Base-by-base conservation (phyloP, 371 early-diverging fungal genomes). In the Rhizomucor pusillus region DNA sequence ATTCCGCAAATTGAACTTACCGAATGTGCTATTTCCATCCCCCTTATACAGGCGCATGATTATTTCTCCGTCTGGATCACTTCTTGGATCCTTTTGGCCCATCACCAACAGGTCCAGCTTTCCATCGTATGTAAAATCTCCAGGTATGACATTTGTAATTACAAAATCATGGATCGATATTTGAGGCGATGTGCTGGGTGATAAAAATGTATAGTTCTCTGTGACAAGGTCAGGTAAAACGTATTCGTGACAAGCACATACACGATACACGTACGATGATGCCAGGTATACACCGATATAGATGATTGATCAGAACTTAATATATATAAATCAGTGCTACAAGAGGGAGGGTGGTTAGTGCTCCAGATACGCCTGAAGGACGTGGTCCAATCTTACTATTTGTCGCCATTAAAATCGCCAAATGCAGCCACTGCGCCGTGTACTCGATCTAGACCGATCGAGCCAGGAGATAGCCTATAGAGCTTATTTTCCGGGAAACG, bases 71-170 rank as follows among this genome's bases (percentile, higher is more conserved):
- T 73, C 56, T 6, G 45, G 36, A 12, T 20, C 20, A 41, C n/a
- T 25, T 13, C 44, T 14, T 24, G 46, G 67, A 43, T 61, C 68
- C 11, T 68, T 63, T 59, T 80, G 78, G 1, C 80, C 81, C 85
- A 92, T 85, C 3, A 94, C 58, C 18, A 95, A 68, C 2, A 95
- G 58, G 65, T 95, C 96, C 43, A 94, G 65, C 16, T 80, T 67
- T 13, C 95, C 96, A 63, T 94, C 95, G 62, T 85, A 86, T 58
- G 93, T 85, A 47, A 79, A 93, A 61, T 95, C 95, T 43, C 89
- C 89, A 6, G 92, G 87, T 9, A 94, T 77, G 18, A 91, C 82
- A 51, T 88, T 89, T 25, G 84, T 85, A 47, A 92, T 88, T 4
- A 80, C 60, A 61, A 80, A 79, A 11, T 66, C 63, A 1, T 54